Conservation (phyloP, 1,284 basidiomycete species). For the Rhodotorula sp. region DNA sequence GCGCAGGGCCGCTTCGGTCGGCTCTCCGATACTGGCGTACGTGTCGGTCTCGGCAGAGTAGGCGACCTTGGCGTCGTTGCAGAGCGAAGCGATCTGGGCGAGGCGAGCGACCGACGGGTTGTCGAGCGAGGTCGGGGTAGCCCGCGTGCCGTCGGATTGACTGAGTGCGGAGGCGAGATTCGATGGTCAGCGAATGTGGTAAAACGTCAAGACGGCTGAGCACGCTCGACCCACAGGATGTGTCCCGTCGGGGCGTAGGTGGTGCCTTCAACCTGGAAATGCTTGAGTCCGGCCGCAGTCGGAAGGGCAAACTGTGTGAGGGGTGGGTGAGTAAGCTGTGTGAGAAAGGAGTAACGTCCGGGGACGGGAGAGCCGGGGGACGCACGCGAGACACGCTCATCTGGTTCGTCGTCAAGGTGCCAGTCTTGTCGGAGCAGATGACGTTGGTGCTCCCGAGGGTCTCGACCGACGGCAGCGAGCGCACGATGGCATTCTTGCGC, state of each 20-base stretch:
- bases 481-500: slow-evolving; percentile 92
- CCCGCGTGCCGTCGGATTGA: slow-evolving; percentile 20
- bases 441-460: slow-evolving; percentile 94
- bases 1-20: slow-evolving; percentile 91
- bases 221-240: slow-evolving; percentile 53
- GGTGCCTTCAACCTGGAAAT: slow-evolving; percentile 81
- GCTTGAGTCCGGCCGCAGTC: slow-evolving; percentile 60
- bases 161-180: background rate
- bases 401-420: slow-evolving; percentile 91
- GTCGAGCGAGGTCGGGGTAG: slow-evolving; percentile 12
- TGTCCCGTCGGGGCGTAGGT: slow-evolving; percentile 81
- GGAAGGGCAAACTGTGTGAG: slow-evolving; percentile 68
- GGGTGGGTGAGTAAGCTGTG: background rate
- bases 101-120: slow-evolving; percentile 63
- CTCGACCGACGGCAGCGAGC: slow-evolving; percentile 93
- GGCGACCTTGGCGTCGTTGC: slow-evolving; percentile 88
- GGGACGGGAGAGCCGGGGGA: slow-evolving; percentile 18
- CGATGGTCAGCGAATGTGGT: background rate
- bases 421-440: slow-evolving; percentile 96
- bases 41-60: slow-evolving; percentile 73
- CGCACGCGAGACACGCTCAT: slow-evolving; percentile 85
- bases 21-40: slow-evolving; percentile 89
- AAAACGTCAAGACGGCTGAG: background rate
- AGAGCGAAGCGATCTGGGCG: slow-evolving; percentile 84
- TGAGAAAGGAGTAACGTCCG: rapidly evolving